A percentile compares a stretch with the other conserved stretches of the same genome.
phyloP scores from a whole-genome alignment of 495 filamentous ascomycete genomes.

The Aspergillus panamensis region DNA sequence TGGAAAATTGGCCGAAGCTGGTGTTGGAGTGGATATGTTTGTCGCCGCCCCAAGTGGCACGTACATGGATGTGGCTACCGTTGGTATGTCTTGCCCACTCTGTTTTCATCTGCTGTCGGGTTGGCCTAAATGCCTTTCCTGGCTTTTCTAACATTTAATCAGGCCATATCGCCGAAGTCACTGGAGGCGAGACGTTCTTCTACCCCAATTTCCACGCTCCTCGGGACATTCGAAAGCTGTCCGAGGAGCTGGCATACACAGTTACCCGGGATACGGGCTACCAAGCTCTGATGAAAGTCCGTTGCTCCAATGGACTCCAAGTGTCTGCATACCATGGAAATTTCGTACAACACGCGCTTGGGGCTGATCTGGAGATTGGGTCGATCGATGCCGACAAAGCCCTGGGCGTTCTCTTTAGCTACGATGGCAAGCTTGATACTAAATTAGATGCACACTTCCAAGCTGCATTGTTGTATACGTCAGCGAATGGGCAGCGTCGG shows the following conservation, averaged over 20 bases:
- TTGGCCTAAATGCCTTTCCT: neutral
- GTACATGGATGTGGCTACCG: constrained; percentile 92
- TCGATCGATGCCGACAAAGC: constrained; percentile 92
- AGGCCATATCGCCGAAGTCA: constrained; percentile 51
- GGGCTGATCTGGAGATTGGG: constrained; percentile 93
- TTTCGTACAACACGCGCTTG: constrained; percentile 91
- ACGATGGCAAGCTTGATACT: constrained; percentile 94
- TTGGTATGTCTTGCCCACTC: constrained; percentile 56
- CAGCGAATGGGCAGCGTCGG: constrained; percentile 80
- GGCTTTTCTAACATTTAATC: constrained; percentile 5
- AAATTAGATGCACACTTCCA: constrained; percentile 99
- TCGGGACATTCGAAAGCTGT: constrained; percentile 79
- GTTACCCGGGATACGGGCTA: constrained; percentile 93
- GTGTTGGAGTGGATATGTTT: constrained; percentile 91
- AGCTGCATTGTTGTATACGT: constrained; percentile 90
- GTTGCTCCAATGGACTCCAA: constrained; percentile 94
- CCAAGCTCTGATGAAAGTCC: constrained; percentile 96
- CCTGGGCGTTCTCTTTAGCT: constrained; percentile 86
- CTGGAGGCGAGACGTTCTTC: constrained; percentile 90
- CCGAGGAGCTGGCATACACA: constrained; percentile 78
- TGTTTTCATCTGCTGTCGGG: neutral
- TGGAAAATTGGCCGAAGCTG: constrained; percentile 81
- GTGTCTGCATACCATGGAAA: constrained; percentile 93
- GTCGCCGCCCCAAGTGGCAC: constrained; percentile 82
- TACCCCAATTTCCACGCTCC: constrained; percentile 93